Percentiles rank a stretch among this genome's conserved stretches.
These are phyloP conservation scores for Lycium ferocissimum DNA, from an alignment of 257 asterid species.

Conservation along the genomic window DNA sequence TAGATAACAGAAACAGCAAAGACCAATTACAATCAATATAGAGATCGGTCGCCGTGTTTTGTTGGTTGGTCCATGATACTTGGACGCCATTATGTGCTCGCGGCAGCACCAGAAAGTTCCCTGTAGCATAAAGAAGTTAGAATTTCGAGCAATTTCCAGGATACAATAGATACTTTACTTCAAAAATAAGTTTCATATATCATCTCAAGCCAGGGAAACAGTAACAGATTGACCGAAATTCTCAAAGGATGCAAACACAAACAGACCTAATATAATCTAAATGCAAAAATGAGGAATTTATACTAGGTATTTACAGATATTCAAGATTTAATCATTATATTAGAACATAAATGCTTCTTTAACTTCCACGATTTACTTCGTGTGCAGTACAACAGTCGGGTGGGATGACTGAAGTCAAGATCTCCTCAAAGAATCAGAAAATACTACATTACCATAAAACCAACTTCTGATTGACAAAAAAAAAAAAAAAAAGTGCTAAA, in stretches of 20 bases:
- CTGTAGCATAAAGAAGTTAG: constrained; percentile 37
- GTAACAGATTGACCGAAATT: neutral
- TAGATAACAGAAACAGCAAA: constrained; percentile 77
- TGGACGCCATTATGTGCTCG: constrained; percentile 66
- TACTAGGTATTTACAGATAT: neutral
- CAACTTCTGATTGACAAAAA: neutral
- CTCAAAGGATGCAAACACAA: neutral
- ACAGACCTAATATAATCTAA: neutral
- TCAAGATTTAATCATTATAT: neutral
- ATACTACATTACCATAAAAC: neutral
- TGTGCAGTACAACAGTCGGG: neutral
- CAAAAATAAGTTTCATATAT: neutral
- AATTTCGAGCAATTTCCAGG: neutral
- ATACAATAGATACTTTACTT: neutral
- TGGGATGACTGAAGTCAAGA: constrained; percentile 8
- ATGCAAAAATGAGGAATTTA: neutral
- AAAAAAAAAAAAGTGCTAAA: neutral
- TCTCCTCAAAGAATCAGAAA: neutral
- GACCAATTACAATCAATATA: constrained; percentile 63
- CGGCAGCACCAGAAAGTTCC: constrained; percentile 41
- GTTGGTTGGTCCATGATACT: constrained; percentile 55
- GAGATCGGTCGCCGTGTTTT: constrained; percentile 71
- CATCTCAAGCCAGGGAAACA: constrained; percentile 12
- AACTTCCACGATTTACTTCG: neutral
- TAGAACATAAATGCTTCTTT: neutral